phyloP scores from a whole-genome alignment of 768 basidiomycete species.

The Lentinula raphanica region DNA sequence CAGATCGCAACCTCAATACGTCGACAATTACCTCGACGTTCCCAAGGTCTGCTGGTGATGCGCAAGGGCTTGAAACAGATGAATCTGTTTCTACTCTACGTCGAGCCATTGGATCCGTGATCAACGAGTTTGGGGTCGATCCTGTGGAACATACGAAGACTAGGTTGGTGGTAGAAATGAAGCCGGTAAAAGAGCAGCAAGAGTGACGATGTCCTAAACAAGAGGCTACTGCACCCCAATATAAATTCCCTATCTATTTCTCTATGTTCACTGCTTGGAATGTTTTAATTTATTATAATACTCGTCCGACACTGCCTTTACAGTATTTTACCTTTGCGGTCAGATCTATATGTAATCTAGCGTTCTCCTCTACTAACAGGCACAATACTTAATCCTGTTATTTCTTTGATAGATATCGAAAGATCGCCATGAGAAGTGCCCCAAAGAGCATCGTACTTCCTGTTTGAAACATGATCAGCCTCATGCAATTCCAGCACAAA shows the following conservation, averaged over 20 bases:
- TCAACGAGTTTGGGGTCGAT: background rate
- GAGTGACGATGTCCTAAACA: too few relatives aligned
- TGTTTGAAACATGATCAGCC: too few relatives aligned
- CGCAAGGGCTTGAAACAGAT: background rate
- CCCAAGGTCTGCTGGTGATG: background rate
- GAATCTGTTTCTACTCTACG: background rate
- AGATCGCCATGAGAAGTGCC: constrained; percentile 12
- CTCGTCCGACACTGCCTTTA: too few relatives aligned
- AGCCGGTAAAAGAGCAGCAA: background rate
- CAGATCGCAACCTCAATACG: background rate
- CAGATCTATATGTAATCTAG: too few relatives aligned
- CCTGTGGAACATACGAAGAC: background rate
- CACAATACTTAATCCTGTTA: too few relatives aligned
- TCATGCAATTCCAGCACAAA: too few relatives aligned
- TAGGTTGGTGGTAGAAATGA: background rate
- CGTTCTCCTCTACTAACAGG: too few relatives aligned
- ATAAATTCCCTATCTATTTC: too few relatives aligned
- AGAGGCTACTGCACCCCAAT: too few relatives aligned
- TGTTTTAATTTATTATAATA: too few relatives aligned
- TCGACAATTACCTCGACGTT: background rate
- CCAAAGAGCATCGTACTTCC: constrained; percentile 2
- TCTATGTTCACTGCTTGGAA: too few relatives aligned
- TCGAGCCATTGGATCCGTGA: background rate
- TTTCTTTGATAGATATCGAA: background rate
- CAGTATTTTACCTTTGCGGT: too few relatives aligned